Evolutionary conservation across 352 stramenopile genomes (phyloP), one percentile per base, ranked within the genome.

Genomic region (Saprolegnia parasitica): DNA sequence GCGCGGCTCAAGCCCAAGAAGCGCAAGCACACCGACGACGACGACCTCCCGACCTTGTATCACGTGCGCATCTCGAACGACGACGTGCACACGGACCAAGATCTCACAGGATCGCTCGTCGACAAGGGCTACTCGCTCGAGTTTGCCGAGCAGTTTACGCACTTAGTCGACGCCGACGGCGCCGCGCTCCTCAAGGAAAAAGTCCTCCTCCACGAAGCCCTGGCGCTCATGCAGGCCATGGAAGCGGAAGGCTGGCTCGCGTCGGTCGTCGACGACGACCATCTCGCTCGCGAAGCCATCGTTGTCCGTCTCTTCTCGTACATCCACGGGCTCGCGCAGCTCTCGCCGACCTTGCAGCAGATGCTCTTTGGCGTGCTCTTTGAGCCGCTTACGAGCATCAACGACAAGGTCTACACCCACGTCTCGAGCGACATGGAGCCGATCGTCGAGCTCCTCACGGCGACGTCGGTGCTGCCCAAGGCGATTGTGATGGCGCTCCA

Each of bases 61-160:
- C 88, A 96, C 57, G 81, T 98, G 35, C 76, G 95, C 13, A 89
- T 99, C 50, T 96, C 98, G 78, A 99, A 99, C 76, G 96, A 99
- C 73, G 97, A 99, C 67, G 93, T 99, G 3, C 97, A 99, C 73
- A 98, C 96, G 1, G 98, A 98, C 71, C 93, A 99, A 56, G 93
- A 99, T 70, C 88, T 99, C 16, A 96, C 98, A 71, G 80, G 80
- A 6, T 97, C 95, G 6, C 72, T 99, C 20, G 81, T 76, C 5
- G 73, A 90, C 56, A 91, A 96, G 65, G 58, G 80, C 50, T 90
- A 60, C 20, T 60, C 52, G 11, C 11, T 94, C 42, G 67, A 73
- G 0, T 77, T 77, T 10, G 81, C 86, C 0, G 74, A 84, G 16
- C 74, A 84, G 40, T 77, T 94, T 21, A 84, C 90, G 29, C 82